Evolutionary conservation across 2,329 filamentous ascomycete species (phyloP), one percentile per base, ranked within the genome.

Genomic region (Claviceps sp.): DNA sequence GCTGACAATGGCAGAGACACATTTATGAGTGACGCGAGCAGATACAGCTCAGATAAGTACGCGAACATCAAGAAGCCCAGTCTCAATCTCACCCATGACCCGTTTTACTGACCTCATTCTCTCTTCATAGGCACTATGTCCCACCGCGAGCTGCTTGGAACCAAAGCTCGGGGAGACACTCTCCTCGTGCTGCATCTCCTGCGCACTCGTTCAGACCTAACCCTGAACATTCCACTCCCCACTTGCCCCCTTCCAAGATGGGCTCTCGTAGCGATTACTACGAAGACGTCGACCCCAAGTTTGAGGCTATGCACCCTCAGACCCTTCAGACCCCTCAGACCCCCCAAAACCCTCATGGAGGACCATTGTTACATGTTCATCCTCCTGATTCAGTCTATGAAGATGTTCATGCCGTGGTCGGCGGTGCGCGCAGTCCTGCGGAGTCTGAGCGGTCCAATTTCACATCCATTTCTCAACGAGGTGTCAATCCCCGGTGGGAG

Each of bases 271-370:
- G 61, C 59, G 69, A 77, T 55, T 97, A 97, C 68, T 95, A 94
- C 63, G 93, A 97, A 73, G 91, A 97, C 64, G 81, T 95, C 13
- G 89, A 95, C 58, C 89, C 91, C 45, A 86, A 83, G 52, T 97
- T 96, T 62, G 50, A 50, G 9, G 38, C n/a, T 7, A 42, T 34
- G 16, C 36, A 50, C 20, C 45, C 39, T 29, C 50, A 43, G 22
- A 85, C 82, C 36, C 76, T 54, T 26, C 23, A 26, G 26, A 29
- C 26, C 26, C 26, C 26, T 26, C 26, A 26, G 26, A 29, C 26
- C 20, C 45, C 39, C 20, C 50, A 43, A 23, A 85, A 82, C 37
- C 76, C 54, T 54, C 64, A 54, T 52, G 60, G 47, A 53, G 64
- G 51, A 54, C 58, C 60, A 11, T 54, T 58, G 47, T 29, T 45